Evolutionary conservation across 495 filamentous ascomycete genomes (phyloP).

Genomic region (Aspergillus nanangensis): DNA sequence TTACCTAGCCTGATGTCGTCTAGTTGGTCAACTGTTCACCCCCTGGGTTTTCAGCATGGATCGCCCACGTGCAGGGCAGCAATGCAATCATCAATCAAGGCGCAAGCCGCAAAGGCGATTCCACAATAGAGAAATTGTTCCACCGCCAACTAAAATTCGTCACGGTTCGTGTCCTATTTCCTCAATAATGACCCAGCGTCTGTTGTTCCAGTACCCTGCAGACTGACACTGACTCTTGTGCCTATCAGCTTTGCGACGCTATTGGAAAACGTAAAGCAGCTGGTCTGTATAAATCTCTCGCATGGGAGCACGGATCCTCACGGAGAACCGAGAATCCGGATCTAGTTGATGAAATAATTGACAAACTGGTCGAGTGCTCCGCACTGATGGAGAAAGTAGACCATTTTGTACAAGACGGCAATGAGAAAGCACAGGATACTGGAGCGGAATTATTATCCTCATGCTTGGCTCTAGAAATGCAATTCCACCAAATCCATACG

Average conservation of each 20-base stretch:
- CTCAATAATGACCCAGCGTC: too few species aligned
- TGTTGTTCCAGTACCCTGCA: too few species aligned
- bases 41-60: slow-evolving; percentile 20
- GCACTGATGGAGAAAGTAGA: slow-evolving; percentile 18
- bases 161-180: slow-evolving; percentile 19
- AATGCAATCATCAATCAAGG: slow-evolving; percentile 16
- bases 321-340: slow-evolving; percentile 2
- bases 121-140: slow-evolving; percentile 13
- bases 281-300: slow-evolving; percentile 7
- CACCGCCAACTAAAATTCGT: slow-evolving; percentile 23
- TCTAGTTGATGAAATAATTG: slow-evolving; percentile 17
- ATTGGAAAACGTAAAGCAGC: slow-evolving; percentile 16
- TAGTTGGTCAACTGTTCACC: slow-evolving; percentile 23
- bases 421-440: neutral
- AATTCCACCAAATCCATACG: slow-evolving; percentile 11
- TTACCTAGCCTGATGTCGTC: neutral
- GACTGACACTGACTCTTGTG: too few species aligned
- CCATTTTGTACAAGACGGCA: slow-evolving; percentile 2
- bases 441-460: slow-evolving; percentile 8
- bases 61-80: slow-evolving; percentile 22
- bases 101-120: slow-evolving; percentile 2
- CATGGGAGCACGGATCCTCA: slow-evolving; percentile 1
- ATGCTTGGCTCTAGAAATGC: slow-evolving; percentile 12
- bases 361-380: slow-evolving; percentile 15
- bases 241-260: slow-evolving; percentile 13